A percentile compares a stretch with the other conserved stretches of the same genome.
Evolutionary conservation across 768 basidiomycete species (phyloP).

Genomic region (Austroboletus festivus): DNA sequence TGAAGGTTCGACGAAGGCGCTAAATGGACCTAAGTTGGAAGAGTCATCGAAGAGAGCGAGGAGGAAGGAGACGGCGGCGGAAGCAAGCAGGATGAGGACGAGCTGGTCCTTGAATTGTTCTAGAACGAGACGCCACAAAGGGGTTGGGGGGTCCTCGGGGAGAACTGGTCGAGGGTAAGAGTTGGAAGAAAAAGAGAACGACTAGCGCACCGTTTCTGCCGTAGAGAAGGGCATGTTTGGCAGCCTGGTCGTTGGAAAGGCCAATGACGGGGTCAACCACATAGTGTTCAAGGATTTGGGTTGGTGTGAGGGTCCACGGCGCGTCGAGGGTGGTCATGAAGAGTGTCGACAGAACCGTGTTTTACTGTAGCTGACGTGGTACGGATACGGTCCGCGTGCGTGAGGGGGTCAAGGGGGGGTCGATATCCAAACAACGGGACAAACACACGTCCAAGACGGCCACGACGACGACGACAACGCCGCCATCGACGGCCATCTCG

Average conservation of each 20-base stretch:
- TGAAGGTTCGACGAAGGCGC: constrained; percentile 92
- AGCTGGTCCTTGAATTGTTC: constrained; percentile 99
- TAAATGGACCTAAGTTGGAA: constrained; percentile 59
- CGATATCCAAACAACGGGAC: constrained; percentile 18
- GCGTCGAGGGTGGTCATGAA: constrained; percentile 49
- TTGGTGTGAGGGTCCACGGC: constrained; percentile 75
- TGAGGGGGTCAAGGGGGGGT: constrained; percentile 17
- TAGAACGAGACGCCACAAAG: constrained; percentile 91
- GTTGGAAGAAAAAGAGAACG: neutral
- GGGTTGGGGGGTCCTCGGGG: constrained; percentile 88
- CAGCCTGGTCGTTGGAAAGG: constrained; percentile 62
- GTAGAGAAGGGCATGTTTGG: constrained; percentile 72
- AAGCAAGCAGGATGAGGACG: constrained; percentile 92
- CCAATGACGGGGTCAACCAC: constrained; percentile 61
- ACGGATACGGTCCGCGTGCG: neutral
- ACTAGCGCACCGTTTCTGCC: constrained; percentile 73
- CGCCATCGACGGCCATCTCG: constrained; percentile 4
- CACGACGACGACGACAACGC: constrained; percentile 5
- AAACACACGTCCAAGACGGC: constrained; percentile 15
- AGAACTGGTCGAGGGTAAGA: constrained; percentile 55
- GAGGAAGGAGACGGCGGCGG: constrained; percentile 90
- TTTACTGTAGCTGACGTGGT: constrained; percentile 6
- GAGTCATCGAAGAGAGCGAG: constrained; percentile 85
- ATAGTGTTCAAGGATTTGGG: constrained; percentile 72
- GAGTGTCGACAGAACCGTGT: neutral